Conservation (phyloP, 768 basidiomycete genomes). For the Tulasnella sp. region DNA sequence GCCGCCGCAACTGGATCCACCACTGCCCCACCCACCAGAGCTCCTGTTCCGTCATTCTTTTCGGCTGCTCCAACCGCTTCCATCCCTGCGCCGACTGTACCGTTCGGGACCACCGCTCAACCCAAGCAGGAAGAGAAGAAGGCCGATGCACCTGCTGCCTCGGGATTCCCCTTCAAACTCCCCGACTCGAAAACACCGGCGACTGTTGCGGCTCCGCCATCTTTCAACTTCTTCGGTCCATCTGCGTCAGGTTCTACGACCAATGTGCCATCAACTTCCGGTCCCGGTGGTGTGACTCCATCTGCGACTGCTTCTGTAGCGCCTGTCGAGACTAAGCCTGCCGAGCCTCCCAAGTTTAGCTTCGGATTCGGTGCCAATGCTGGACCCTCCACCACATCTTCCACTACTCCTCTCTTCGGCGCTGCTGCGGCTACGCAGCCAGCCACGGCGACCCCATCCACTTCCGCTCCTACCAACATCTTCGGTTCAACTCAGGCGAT, state of each 20-base stretch:
- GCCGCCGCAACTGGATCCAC: neutral
- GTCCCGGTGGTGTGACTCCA: neutral
- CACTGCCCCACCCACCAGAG: neutral
- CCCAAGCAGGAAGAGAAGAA: neutral
- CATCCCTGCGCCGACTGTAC: neutral
- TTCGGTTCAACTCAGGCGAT: neutral
- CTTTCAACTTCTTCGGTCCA: neutral
- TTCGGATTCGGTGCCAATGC: constrained; percentile 19
- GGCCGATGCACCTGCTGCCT: neutral
- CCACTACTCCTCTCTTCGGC: constrained; percentile 13
- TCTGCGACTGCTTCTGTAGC: neutral
- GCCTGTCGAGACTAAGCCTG: neutral
- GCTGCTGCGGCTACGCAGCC: constrained; percentile 5
- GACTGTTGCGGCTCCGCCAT: neutral
- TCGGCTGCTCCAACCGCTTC: neutral
- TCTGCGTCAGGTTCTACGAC: neutral
- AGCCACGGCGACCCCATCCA: neutral
- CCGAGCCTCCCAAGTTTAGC: neutral
- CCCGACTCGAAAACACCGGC: neutral
- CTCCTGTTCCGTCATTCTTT: neutral
- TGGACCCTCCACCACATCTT: constrained; percentile 20
- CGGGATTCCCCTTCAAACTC: neutral
- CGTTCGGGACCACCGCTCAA: neutral
- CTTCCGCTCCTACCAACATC: neutral
- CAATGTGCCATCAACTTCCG: neutral